Evolutionary conservation across 495 filamentous ascomycete genomes (phyloP).

Genomic region (Penicillium riverlandense): DNA sequence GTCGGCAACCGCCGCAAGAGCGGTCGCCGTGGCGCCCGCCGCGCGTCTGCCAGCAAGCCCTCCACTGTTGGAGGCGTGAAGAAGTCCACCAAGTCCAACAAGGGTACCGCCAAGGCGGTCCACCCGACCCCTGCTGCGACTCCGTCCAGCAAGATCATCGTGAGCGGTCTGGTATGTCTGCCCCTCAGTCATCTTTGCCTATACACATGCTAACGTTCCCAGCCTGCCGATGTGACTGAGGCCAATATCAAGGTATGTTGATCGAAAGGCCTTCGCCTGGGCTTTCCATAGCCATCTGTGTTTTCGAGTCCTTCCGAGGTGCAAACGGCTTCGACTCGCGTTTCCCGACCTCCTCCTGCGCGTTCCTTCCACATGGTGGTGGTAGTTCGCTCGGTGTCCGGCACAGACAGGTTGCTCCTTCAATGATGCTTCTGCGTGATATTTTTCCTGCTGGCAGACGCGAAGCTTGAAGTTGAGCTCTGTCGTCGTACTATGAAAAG

Average conservation of each 20-base stretch:
- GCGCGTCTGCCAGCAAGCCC: conserved; percentile 45
- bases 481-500: conserved; percentile 32
- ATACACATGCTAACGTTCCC: conserved; percentile 39
- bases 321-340: conserved; percentile 28
- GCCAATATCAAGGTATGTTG: conserved; percentile 99
- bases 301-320: conserved; percentile 38
- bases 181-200: background rate
- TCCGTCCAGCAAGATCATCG: conserved; percentile 86
- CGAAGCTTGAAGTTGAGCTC: conserved; percentile 41
- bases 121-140: conserved; percentile 56
- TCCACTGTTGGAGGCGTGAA: conserved; percentile 71
- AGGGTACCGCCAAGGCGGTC: conserved; percentile 52
- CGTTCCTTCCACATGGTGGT: conserved; percentile 2
- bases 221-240: conserved; percentile 95
- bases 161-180: conserved; percentile 89
- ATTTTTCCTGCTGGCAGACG: conserved; percentile 21
- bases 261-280: conserved; percentile 51
- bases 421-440: conserved; percentile 23
- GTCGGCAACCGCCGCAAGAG: conserved; percentile 65
- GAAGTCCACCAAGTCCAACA: conserved; percentile 64
- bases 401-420: conserved; percentile 37
- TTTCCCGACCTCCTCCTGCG: conserved; percentile 23
- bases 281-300: conserved; percentile 46
- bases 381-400: conserved; percentile 17
- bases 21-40: conserved; percentile 46